These are phyloP conservation scores for Zygotorulaspora mrakii DNA, from an alignment of 1,139 yeast species.

Conservation along the genomic window DNA sequence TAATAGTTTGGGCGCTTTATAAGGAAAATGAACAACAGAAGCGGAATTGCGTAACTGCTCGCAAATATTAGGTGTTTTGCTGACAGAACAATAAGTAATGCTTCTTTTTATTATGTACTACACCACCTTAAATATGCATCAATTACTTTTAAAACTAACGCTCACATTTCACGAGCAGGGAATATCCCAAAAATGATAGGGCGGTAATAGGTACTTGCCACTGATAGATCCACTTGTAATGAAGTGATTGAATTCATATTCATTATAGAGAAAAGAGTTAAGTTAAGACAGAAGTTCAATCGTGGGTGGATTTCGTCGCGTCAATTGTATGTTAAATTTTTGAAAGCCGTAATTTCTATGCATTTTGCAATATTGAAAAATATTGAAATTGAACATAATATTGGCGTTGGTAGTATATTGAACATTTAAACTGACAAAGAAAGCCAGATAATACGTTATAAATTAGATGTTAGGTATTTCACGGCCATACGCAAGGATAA, in stretches of 20 bases:
- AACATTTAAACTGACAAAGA: not conserved
- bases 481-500: constrained; percentile 7
- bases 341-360: not conserved
- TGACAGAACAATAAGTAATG: no score
- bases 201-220: not conserved
- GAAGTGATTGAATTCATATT: no score
- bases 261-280: no score
- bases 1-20: no score
- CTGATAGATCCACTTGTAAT: not conserved
- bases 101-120: no score
- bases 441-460: not conserved
- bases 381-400: no score
- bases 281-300: no score
- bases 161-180: not conserved
- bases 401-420: not conserved
- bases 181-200: not conserved
- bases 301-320: not conserved
- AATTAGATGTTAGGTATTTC: constrained; percentile 7
- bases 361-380: not conserved
- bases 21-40: no score
- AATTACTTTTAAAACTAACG: no score
- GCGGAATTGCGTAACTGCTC: no score
- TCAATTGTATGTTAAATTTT: not conserved
- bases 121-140: no score
- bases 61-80: no score